A percentile compares a stretch with the other conserved stretches of the same genome.
phyloP scores from a whole-genome alignment of 805 yeast species.

The Zygoascus biomembranicola region DNA sequence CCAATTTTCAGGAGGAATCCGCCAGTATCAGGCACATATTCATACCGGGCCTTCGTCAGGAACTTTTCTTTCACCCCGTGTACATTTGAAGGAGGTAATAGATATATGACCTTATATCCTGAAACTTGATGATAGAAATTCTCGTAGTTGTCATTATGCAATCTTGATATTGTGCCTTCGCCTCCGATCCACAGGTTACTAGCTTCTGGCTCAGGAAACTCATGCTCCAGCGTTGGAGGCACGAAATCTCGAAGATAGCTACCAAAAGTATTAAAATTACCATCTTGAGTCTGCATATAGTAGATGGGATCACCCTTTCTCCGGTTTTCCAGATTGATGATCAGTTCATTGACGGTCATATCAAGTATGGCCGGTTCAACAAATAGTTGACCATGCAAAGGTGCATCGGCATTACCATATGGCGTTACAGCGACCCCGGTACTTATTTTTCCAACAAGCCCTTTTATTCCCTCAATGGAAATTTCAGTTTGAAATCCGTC shows the following conservation, averaged over 20 bases:
- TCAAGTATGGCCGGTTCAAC: constrained; percentile 25
- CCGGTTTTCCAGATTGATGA: neutral
- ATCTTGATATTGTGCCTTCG: constrained; percentile 24
- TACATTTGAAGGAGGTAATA: constrained; percentile 31
- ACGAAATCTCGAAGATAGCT: neutral
- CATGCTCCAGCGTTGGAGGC: constrained; percentile 13
- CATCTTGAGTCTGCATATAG: constrained; percentile 34
- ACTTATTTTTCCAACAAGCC: neutral
- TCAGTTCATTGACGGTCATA: constrained; percentile 20
- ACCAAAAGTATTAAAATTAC: constrained; percentile 16
- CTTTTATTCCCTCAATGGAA: neutral
- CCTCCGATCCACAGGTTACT: constrained; percentile 34
- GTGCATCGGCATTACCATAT: constrained; percentile 33
- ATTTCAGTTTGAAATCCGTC: neutral
- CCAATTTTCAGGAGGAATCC: constrained; percentile 5
- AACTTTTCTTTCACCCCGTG: constrained; percentile 23
- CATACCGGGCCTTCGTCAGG: constrained; percentile 25
- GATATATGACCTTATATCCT: constrained; percentile 28
- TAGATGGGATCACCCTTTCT: constrained; percentile 9
- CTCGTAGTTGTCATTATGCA: constrained; percentile 32
- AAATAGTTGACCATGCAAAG: constrained; percentile 23
- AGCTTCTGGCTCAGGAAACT: constrained; percentile 27
- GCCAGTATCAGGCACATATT: constrained; percentile 9
- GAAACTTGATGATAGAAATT: constrained; percentile 29
- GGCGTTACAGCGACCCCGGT: constrained; percentile 27